Evolutionary conservation across 306 rosid genomes (phyloP), one percentile per base, ranked within the genome.

Genomic region (Rosa multiflora): DNA sequence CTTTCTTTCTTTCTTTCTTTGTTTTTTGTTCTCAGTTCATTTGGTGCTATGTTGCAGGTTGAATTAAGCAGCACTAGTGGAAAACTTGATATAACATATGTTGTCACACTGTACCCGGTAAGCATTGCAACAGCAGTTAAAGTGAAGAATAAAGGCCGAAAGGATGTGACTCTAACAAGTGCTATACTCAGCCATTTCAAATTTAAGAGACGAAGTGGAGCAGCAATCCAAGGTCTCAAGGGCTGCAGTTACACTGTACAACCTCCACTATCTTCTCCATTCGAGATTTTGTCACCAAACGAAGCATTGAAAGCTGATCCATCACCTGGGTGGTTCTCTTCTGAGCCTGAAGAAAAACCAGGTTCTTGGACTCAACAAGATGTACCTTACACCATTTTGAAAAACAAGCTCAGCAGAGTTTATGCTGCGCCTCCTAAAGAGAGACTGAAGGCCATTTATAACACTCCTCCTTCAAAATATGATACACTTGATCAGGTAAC

Each of bases 81-180:
- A 85, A 79, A 80, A 58, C 82, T 95, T 42, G 97, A 92, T 56
- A 69, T 95, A 14, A 90, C 89, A 10, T 95, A 92, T 78, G 86
- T 95, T 29, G 96, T 95, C 67, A 83, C 96, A 3, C 90, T 95
- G 7, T 91, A 91, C 74, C 93, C 99, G 58, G 78, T 85, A 86
- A 92, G 97, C 86, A 77, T 95, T 88, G 99, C 99, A 39, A 92
- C 99, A 8, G 99, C 99, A 15, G 91, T 91, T 5, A 85, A 88
- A 43, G 90, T 87, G 26, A 90, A 86, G 86, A 95, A 92, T 88
- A 86, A 85, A 11, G 89, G 94, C 74, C 78, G 74, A 6, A 95
- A 88, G 82, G 84, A 88, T 15, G 87, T 85, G 58, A 89, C 86
- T 68, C 82, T 92, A 71, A 86, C 63, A 64, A 91, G 79, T 52